Evolutionary conservation across 768 basidiomycete genomes (phyloP).

Genomic region (Lentinula sp.): DNA sequence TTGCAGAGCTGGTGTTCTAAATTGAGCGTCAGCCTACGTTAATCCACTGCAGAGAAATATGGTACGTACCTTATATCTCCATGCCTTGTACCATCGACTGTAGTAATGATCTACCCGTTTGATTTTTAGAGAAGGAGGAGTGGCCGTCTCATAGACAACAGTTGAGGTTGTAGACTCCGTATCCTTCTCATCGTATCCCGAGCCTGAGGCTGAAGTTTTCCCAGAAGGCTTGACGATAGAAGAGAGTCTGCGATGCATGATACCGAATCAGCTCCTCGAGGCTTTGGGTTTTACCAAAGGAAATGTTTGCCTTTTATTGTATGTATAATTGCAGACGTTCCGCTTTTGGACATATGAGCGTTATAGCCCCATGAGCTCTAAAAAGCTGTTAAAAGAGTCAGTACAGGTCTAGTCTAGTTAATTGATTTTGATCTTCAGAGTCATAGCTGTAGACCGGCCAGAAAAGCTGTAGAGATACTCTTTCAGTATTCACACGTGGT

Average conservation of each 20-base stretch:
- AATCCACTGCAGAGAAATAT: background rate
- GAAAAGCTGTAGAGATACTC: too few relatives aligned
- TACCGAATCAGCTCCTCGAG: background rate
- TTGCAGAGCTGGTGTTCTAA: conserved; percentile 48
- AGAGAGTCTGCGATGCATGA: conserved; percentile 18
- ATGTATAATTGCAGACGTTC: too few relatives aligned
- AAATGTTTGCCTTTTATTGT: too few relatives aligned
- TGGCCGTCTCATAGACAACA: conserved; percentile 27
- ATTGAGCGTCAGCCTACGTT: background rate
- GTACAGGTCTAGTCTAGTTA: too few relatives aligned
- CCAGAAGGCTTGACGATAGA: conserved; percentile 17
- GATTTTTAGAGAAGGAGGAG: conserved; percentile 46
- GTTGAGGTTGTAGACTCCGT: conserved; percentile 29
- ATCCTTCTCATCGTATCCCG: conserved; percentile 17
- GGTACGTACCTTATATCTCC: conserved; percentile 45
- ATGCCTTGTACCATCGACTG: conserved; percentile 47
- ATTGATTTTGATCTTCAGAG: too few relatives aligned
- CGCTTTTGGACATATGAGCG: too few relatives aligned
- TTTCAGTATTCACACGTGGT: too few relatives aligned
- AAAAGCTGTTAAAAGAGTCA: too few relatives aligned
- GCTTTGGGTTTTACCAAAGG: too few relatives aligned
- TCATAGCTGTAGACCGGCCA: too few relatives aligned
- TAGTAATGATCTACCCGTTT: conserved; percentile 58
- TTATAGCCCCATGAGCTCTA: too few relatives aligned
- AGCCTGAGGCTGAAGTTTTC: conserved; percentile 10